Conservation (phyloP, 345 rosid species). For the Acer negundo region DNA sequence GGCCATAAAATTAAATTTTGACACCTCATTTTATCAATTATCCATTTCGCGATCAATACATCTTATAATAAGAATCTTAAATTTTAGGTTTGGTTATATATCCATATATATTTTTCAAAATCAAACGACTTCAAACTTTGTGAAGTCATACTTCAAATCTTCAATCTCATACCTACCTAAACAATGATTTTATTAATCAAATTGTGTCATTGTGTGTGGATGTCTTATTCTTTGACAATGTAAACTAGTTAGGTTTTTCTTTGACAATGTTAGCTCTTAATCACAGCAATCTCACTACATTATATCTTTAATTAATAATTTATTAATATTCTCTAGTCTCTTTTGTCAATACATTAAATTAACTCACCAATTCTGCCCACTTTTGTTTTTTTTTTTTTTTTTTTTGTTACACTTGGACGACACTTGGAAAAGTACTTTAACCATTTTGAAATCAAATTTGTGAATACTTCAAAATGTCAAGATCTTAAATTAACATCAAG, state of each 20-base stretch:
- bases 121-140: not conserved
- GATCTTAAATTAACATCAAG: not conserved
- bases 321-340: not conserved
- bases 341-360: not conserved
- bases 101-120: not conserved
- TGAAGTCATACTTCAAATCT: not conserved
- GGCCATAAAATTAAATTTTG: too few relatives aligned
- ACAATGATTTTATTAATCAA: not conserved
- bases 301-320: not conserved
- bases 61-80: too few relatives aligned
- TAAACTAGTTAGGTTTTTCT: conserved; percentile 6
- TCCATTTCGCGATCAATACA: too few relatives aligned
- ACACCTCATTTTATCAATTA: too few relatives aligned
- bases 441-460: not conserved
- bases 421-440: conserved; percentile 12
- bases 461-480: not conserved
- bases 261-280: not conserved
- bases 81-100: too few relatives aligned
- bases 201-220: not conserved
- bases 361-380: not conserved
- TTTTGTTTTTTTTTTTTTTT: not conserved
- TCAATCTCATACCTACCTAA: not conserved
- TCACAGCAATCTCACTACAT: not conserved
- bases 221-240: conserved; percentile 14
- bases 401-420: not conserved